These are phyloP conservation scores for Misopates orontium DNA, from an alignment of 257 asterid genomes.

Conservation along the genomic window DNA sequence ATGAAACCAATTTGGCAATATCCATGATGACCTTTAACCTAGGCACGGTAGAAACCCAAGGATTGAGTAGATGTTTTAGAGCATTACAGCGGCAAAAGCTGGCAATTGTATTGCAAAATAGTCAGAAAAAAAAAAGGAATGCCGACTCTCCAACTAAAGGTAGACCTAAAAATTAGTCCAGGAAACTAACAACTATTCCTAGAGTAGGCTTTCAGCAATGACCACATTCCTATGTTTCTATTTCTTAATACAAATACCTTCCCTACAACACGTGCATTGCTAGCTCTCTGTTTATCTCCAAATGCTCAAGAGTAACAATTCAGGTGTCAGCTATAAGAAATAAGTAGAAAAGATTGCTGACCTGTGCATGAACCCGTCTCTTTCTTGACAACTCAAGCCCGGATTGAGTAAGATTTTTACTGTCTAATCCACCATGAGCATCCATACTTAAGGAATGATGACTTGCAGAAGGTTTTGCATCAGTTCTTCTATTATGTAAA, in stretches of 20 bases:
- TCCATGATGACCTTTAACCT: slow-evolving; percentile 21
- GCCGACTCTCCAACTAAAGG: not conserved
- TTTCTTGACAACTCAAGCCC: slow-evolving; percentile 65
- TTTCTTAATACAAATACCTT: not conserved
- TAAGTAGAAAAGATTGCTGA: slow-evolving; percentile 26
- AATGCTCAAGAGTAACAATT: slow-evolving; percentile 1
- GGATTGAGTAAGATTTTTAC: slow-evolving; percentile 57
- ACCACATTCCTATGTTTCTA: not conserved
- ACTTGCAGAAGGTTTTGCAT: slow-evolving; percentile 52
- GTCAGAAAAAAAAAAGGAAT: slow-evolving; percentile 5
- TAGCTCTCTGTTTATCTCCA: not conserved
- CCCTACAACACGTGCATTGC: slow-evolving; percentile 12
- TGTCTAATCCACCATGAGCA: slow-evolving; percentile 53
- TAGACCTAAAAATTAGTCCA: not conserved
- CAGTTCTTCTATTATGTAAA: slow-evolving; percentile 46
- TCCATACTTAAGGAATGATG: slow-evolving; percentile 50
- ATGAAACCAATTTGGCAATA: slow-evolving; percentile 8
- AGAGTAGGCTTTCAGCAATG: not conserved
- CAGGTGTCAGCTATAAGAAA: slow-evolving; percentile 15
- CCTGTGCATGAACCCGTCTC: slow-evolving; percentile 83
- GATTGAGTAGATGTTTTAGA: not conserved
- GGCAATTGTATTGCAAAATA: not conserved
- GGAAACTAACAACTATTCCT: not conserved
- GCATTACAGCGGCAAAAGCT: slow-evolving; percentile 8
- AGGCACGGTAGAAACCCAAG: not conserved